These are phyloP conservation scores for Mentha longifolia DNA, from an alignment of 257 asterid species.

Conservation along the genomic window DNA sequence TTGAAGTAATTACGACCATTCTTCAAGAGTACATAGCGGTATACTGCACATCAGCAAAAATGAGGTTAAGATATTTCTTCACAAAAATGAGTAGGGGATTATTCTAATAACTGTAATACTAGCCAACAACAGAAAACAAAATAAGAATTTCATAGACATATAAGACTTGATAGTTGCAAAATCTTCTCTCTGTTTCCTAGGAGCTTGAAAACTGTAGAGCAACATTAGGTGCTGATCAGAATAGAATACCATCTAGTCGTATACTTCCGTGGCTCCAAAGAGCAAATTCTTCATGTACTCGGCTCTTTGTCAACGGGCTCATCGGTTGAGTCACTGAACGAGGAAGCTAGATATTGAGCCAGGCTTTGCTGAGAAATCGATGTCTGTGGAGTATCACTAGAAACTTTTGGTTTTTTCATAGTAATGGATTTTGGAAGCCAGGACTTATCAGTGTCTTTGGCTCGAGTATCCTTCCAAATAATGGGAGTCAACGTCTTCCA, in stretches of 20 bases:
- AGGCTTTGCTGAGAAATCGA: constrained; percentile 59
- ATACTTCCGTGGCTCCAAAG: too few species aligned
- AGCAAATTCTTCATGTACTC: constrained; percentile 26
- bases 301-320: constrained; percentile 35
- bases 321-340: constrained; percentile 52
- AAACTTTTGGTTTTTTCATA: constrained; percentile 62
- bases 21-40: too few species aligned
- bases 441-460: constrained; percentile 34
- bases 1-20: too few species aligned
- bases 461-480: constrained; percentile 50
- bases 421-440: constrained; percentile 58
- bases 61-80: too few species aligned
- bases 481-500: constrained; percentile 65
- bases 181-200: background rate
- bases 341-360: constrained; percentile 77
- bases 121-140: background rate
- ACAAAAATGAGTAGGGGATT: too few species aligned
- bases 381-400: constrained; percentile 38
- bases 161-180: too few species aligned
- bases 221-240: too few species aligned
- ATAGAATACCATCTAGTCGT: too few species aligned
- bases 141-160: background rate
- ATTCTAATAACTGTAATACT: background rate
- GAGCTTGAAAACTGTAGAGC: background rate
- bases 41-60: too few species aligned